Evolutionary conservation across 768 basidiomycete genomes (phyloP).

Genomic region (Boletus rufocinnamomeus): DNA sequence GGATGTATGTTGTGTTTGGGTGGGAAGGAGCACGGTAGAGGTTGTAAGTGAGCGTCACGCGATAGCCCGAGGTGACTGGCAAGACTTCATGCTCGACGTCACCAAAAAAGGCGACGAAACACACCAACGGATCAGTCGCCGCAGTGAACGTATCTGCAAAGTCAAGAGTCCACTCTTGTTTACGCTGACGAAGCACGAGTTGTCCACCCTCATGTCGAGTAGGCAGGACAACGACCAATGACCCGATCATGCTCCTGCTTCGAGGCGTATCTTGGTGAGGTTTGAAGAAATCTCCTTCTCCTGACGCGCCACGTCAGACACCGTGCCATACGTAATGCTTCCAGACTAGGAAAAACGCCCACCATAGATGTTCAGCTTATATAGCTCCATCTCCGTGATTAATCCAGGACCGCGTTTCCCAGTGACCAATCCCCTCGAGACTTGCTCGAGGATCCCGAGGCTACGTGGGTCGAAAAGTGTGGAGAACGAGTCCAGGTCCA

Average conservation of each 20-base stretch:
- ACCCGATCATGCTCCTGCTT: constrained; percentile 45
- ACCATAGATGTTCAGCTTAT: constrained; percentile 52
- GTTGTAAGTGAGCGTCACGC: constrained; percentile 37
- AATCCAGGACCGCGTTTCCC: background rate
- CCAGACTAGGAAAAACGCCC: background rate
- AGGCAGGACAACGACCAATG: constrained; percentile 53
- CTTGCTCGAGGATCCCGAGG: background rate
- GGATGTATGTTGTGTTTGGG: background rate
- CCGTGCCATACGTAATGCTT: background rate
- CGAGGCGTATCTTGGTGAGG: constrained; percentile 38
- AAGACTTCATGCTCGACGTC: constrained; percentile 32
- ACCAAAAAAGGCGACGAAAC: constrained; percentile 43
- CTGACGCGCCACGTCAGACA: background rate
- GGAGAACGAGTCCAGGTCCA: constrained; percentile 40
- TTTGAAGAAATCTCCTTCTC: constrained; percentile 4
- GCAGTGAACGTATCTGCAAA: constrained; percentile 26
- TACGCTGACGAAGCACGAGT: background rate
- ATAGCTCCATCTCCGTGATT: constrained; percentile 34
- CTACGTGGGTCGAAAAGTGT: constrained; percentile 1
- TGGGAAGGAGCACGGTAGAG: background rate
- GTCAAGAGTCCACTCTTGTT: constrained; percentile 40
- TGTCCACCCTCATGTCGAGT: constrained; percentile 23
- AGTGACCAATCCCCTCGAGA: background rate
- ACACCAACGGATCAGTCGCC: constrained; percentile 17
- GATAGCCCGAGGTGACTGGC: constrained; percentile 41